A percentile compares a stretch with the other conserved stretches of the same genome.
These are phyloP conservation scores for Zygotorulaspora mrakii DNA, from an alignment of 1,139 yeast genomes.

Conservation along the genomic window DNA sequence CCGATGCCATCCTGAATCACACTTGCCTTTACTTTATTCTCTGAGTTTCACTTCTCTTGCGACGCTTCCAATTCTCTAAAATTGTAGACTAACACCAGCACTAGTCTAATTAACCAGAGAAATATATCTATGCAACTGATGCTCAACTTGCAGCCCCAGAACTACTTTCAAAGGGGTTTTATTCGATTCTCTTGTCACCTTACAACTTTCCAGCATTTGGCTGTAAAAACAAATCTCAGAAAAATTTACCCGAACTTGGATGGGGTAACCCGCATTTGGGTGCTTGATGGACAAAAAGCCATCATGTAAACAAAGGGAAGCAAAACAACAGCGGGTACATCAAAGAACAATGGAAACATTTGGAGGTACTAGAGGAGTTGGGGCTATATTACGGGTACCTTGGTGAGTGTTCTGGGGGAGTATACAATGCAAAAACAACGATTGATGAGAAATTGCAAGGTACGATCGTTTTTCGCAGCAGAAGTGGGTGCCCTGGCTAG, in stretches of 20 bases:
- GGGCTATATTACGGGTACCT: too few species aligned
- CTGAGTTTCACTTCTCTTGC: too few species aligned
- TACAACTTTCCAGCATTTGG: constrained; percentile 1
- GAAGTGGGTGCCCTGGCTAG: not conserved
- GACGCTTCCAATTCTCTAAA: too few species aligned
- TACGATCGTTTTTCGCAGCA: not conserved
- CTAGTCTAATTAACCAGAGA: not conserved
- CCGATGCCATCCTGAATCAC: constrained; percentile 22
- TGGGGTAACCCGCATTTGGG: not conserved
- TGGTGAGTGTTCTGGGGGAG: not conserved
- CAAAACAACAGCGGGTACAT: not conserved
- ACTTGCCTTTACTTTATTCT: too few species aligned
- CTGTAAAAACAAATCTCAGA: not conserved
- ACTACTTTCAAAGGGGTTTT: constrained; percentile 4
- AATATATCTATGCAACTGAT: not conserved
- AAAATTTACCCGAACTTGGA: not conserved
- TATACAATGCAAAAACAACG: too few species aligned
- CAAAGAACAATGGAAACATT: not conserved
- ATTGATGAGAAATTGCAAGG: constrained; percentile 1
- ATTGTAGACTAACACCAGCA: constrained; percentile 1
- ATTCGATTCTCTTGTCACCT: not conserved
- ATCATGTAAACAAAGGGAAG: constrained; percentile 2
- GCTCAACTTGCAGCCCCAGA: not conserved
- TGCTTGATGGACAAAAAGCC: not conserved
- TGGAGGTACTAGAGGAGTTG: too few species aligned